Conservation (phyloP, 2,329 filamentous ascomycete species). For the Fusarium albosuccineum region DNA sequence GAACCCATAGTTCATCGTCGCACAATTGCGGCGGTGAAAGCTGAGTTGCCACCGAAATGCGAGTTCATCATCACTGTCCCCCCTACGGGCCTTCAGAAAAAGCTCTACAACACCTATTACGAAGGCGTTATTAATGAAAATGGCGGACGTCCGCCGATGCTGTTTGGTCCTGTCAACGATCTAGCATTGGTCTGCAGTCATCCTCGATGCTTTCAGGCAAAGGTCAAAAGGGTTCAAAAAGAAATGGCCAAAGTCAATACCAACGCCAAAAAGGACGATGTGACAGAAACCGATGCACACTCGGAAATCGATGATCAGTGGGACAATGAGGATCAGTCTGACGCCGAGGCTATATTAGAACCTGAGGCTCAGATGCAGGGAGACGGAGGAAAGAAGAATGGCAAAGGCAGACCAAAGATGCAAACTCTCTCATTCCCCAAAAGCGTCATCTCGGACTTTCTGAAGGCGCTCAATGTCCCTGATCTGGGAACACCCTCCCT, state of each 20-base stretch:
- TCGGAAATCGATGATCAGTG: too few relatives aligned
- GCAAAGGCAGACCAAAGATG: not conserved
- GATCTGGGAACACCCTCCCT: conserved; percentile 61
- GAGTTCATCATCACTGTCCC: conserved; percentile 86
- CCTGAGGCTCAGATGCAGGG: not conserved
- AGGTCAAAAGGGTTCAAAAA: conserved; percentile 40
- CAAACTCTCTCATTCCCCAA: conserved; percentile 41
- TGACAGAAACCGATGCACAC: too few relatives aligned
- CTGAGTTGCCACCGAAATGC: conserved; percentile 78
- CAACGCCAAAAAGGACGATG: not conserved
- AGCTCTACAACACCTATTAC: conserved; percentile 69
- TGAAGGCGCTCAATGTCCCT: conserved; percentile 54
- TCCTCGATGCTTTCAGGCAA: conserved; percentile 61
- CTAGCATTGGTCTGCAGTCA: conserved; percentile 67
- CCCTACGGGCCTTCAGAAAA: conserved; percentile 73
- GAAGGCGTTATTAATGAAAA: conserved; percentile 26
- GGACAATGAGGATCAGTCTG: too few relatives aligned
- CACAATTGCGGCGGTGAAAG: conserved; percentile 73
- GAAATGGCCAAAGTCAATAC: not conserved
- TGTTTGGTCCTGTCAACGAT: conserved; percentile 35
- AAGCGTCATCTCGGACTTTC: conserved; percentile 46
- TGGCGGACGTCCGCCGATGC: conserved; percentile 52
- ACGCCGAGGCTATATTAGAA: too few relatives aligned
- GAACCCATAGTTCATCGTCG: conserved; percentile 83
- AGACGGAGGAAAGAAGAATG: not conserved